Evolutionary conservation across 345 rosid species (phyloP).

Genomic region (Citrus unshiu): DNA sequence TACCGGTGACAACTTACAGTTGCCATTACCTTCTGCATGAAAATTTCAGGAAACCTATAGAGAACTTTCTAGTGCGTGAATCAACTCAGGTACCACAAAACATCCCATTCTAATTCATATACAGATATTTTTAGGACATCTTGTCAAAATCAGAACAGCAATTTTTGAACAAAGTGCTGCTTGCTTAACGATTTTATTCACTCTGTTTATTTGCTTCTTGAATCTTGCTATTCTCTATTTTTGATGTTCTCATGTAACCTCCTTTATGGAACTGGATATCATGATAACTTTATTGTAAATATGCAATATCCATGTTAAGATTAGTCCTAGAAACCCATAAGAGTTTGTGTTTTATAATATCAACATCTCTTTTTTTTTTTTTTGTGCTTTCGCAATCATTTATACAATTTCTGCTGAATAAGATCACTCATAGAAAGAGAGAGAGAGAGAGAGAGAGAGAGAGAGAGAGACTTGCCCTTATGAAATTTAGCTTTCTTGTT

Average conservation of each 20-base stretch:
- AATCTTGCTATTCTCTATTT: background rate
- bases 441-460: too few species aligned
- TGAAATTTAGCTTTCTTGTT: background rate
- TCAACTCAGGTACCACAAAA: conserved; percentile 55
- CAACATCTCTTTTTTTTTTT: too few species aligned
- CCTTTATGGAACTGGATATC: too few species aligned
- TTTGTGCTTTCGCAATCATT: too few species aligned
- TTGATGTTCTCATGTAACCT: too few species aligned
- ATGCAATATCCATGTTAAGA: too few species aligned
- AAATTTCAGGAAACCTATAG: conserved; percentile 66
- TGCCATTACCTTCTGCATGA: conserved; percentile 76
- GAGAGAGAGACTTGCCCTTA: background rate
- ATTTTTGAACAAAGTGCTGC: background rate
- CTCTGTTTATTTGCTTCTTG: background rate
- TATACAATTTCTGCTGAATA: too few species aligned
- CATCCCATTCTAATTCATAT: background rate
- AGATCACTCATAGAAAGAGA: too few species aligned
- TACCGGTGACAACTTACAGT: conserved; percentile 86
- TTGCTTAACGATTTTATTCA: background rate
- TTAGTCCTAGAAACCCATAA: too few species aligned
- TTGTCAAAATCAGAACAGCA: background rate
- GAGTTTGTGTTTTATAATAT: too few species aligned
- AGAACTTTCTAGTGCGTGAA: conserved; percentile 62
- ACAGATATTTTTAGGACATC: background rate
- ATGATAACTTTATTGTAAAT: too few species aligned